These are phyloP conservation scores for Micractinium conductrix DNA, from an alignment of 139 green algal species.

Conservation along the genomic window DNA sequence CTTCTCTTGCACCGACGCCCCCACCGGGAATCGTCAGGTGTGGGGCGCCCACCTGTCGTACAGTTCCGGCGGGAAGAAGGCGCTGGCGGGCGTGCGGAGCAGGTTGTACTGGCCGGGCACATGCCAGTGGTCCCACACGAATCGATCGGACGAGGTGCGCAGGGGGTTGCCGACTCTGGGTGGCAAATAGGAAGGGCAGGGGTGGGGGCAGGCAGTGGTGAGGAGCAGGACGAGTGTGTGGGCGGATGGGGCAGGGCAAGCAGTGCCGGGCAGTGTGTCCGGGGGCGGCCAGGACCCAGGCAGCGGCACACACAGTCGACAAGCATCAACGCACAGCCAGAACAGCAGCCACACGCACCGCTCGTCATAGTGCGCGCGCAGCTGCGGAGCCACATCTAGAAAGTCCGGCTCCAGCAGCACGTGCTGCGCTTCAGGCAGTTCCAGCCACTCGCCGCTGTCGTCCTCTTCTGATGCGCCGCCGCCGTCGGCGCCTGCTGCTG, in stretches of 20 bases:
- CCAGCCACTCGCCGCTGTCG: too few relatives aligned
- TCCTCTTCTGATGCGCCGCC: too few relatives aligned
- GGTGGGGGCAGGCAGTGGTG: background rate
- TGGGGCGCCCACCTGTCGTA: too few relatives aligned
- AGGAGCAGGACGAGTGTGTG: background rate
- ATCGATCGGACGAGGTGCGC: slow-evolving; percentile 58
- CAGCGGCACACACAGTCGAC: background rate
- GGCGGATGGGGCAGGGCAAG: background rate
- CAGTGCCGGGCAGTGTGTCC: background rate
- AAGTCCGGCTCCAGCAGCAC: slow-evolving; percentile 52
- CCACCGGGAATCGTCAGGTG: too few relatives aligned
- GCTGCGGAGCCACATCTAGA: slow-evolving; percentile 9
- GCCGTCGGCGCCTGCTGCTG: too few relatives aligned
- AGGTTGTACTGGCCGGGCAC: slow-evolving; percentile 81
- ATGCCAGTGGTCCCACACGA: slow-evolving; percentile 79
- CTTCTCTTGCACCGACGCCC: too few relatives aligned
- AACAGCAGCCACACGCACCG: background rate
- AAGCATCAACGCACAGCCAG: background rate
- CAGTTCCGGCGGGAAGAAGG: slow-evolving; percentile 64
- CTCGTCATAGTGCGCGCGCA: slow-evolving; percentile 8
- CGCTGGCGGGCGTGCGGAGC: slow-evolving; percentile 66
- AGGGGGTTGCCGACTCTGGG: slow-evolving; percentile 58
- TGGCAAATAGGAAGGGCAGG: background rate
- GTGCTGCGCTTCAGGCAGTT: slow-evolving; percentile 36
- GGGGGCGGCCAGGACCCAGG: too few relatives aligned